Percentiles rank a stretch among this genome's conserved stretches.
These are phyloP conservation scores for Sclerotinia nivalis DNA, from an alignment of 2,329 filamentous ascomycete species.

Conservation along the genomic window DNA sequence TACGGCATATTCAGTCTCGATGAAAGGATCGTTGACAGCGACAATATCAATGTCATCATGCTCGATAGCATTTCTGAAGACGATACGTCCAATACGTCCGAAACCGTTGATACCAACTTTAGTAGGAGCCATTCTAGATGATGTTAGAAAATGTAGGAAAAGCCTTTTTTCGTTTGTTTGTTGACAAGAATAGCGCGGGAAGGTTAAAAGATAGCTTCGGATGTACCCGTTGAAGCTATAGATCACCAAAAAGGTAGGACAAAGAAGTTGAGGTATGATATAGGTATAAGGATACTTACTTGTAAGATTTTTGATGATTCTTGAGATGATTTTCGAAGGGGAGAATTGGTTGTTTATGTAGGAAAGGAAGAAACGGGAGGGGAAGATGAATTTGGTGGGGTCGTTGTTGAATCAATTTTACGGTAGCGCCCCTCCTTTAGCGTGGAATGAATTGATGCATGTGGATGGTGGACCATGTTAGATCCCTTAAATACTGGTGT, in stretches of 20 bases:
- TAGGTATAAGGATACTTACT: constrained; percentile 29
- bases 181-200: constrained; percentile 22
- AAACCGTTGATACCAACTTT: constrained; percentile 99
- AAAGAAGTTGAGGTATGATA: background rate
- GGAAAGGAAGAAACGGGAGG: constrained; percentile 28
- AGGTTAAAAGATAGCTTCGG: background rate
- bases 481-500: background rate
- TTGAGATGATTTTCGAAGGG: constrained; percentile 21
- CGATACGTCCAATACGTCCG: constrained; percentile 98
- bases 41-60: constrained; percentile 87
- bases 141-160: constrained; percentile 28
- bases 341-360: constrained; percentile 27
- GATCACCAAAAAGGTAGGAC: background rate
- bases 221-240: background rate
- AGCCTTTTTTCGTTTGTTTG: constrained; percentile 24
- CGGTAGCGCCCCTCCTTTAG: constrained; percentile 25
- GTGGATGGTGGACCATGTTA: constrained; percentile 9
- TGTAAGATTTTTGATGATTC: constrained; percentile 23
- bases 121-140: constrained; percentile 51
- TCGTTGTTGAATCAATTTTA: constrained; percentile 25
- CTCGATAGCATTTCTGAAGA: constrained; percentile 97
- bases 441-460: constrained; percentile 10
- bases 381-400: constrained; percentile 24
- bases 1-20: constrained; percentile 96
- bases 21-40: constrained; percentile 99